Evolutionary conservation across 2,329 filamentous ascomycete genomes (phyloP), one percentile per base, ranked within the genome.

Genomic region (Aureobasidium mangrovei): DNA sequence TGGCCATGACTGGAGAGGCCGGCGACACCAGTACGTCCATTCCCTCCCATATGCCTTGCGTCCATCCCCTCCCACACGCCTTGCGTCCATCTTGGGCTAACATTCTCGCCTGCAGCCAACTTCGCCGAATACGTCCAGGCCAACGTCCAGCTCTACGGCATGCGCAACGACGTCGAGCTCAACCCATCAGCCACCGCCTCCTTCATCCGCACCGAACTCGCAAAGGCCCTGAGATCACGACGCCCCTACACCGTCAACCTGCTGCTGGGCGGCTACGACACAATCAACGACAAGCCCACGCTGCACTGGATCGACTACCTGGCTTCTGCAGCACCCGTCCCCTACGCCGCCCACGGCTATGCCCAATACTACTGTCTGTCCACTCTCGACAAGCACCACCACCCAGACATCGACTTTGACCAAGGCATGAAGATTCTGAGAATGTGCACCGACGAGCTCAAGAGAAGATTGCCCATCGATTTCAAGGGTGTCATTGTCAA

Each of bases 301-400:
- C 75, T 98, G 62, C 95, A 95, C 80, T 98, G 93, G 93, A 80
- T 96, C 64, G 91, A 98, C 70, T 97, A 97, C 74, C 82, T 98
- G 67, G 93, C 91, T 61, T 85, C 91, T 58, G 75, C 91, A 68
- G 91, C 90, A 4, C 81, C 87, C 32, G 77, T 98, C 45, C 93
- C 93, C 54, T 98, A 98, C 69, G 94, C 93, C 46, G 93, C 93
- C 58, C 94, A 98, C 65, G 93, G 93, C 63, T 98, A 98, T 74
- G 93, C 93, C 63, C 93, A 98, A 86, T 97, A 97, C 79, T 98
- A 98, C 79, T 98, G 93, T 72, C 80, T 98, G 58, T 94, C 89
- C 5, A 94, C 95, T 63, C 83, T 98, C 49, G 93, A 98, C 76
- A 98, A 98, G 78, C 93, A 98, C 71, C 93, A 98, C 71, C 88